A percentile compares a stretch with the other conserved stretches of the same genome.
Conservation (phyloP, 352 stramenopile species). For the Globisporangium ultimum region DNA sequence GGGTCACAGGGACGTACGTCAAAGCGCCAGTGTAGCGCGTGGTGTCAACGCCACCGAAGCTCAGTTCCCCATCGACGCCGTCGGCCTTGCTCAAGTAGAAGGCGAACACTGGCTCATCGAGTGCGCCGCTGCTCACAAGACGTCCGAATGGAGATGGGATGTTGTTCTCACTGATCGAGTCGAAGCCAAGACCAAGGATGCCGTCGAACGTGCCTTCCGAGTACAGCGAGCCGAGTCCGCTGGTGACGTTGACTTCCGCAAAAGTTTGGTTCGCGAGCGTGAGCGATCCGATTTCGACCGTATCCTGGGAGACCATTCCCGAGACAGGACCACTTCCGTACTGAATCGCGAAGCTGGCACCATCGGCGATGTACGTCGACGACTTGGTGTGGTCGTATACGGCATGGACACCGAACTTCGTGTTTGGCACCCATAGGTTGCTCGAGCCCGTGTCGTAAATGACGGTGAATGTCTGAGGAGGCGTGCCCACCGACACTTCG, state of each 20-base stretch:
- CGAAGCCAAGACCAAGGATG: constrained; percentile 90
- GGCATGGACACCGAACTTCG: constrained; percentile 21
- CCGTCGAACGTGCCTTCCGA: constrained; percentile 91
- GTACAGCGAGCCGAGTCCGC: constrained; percentile 86
- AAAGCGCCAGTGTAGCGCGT: constrained; percentile 88
- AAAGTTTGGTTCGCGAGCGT: constrained; percentile 63
- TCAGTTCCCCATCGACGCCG: constrained; percentile 12
- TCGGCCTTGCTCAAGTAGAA: constrained; percentile 81
- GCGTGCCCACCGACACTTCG: constrained; percentile 60
- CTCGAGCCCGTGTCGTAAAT: constrained; percentile 35
- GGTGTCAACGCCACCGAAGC: constrained; percentile 37
- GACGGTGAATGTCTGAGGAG: constrained; percentile 24
- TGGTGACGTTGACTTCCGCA: constrained; percentile 86
- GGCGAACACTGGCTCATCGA: constrained; percentile 80
- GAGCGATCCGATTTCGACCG: constrained; percentile 32
- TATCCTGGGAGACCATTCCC: constrained; percentile 73
- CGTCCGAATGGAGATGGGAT: constrained; percentile 85
- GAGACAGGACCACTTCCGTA: constrained; percentile 83
- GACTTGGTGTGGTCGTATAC: constrained; percentile 71
- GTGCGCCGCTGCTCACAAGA: constrained; percentile 67
- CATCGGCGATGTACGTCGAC: constrained; percentile 62
- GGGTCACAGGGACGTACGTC: constrained; percentile 46
- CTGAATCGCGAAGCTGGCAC: constrained; percentile 81
- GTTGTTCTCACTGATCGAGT: constrained; percentile 75
- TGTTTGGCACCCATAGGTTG: constrained; percentile 26